phyloP scores from a whole-genome alignment of 208 protist genomes.

The Trypanosoma conorhini region DNA sequence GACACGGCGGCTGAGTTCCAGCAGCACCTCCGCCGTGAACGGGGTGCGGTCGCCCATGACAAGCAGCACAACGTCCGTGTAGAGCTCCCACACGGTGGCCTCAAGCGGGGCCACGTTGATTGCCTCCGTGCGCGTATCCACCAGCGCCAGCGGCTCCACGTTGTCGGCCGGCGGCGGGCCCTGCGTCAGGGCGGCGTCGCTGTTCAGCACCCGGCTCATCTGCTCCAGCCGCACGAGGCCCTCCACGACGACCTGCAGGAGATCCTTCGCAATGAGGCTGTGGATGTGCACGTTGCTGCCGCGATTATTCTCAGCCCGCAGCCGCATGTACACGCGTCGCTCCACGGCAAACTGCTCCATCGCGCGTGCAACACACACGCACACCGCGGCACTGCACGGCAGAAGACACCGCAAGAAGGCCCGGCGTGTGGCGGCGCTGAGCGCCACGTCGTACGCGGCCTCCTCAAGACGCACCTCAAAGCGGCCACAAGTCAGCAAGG shows the following conservation, averaged over 20 bases:
- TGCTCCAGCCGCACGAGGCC: constrained; percentile 76
- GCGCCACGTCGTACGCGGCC: constrained; percentile 27
- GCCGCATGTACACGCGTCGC: constrained; percentile 24
- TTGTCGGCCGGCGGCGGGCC: not conserved
- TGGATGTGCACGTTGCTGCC: constrained; percentile 28
- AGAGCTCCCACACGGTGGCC: constrained; percentile 62
- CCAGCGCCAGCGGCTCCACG: constrained; percentile 16
- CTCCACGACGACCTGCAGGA: constrained; percentile 77
- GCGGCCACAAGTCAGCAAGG: constrained; percentile 54
- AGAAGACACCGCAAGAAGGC: constrained; percentile 56
- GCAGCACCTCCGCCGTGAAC: constrained; percentile 58
- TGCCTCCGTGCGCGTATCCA: constrained; percentile 47
- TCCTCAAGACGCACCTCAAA: constrained; percentile 61
- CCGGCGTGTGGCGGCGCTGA: constrained; percentile 11
- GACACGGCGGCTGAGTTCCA: constrained; percentile 49
- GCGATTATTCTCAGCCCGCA: constrained; percentile 16
- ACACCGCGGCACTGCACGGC: constrained; percentile 60
- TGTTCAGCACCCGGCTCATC: constrained; percentile 38
- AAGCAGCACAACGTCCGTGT: constrained; percentile 70
- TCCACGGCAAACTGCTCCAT: constrained; percentile 45
- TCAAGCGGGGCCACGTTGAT: constrained; percentile 42
- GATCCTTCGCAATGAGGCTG: constrained; percentile 44
- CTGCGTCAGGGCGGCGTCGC: constrained; percentile 14
- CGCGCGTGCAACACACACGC: constrained; percentile 57
- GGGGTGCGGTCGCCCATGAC: constrained; percentile 62